Evolutionary conservation across 805 yeast genomes (phyloP), one percentile per base, ranked within the genome.

Genomic region (Saccharomycopsis capsularis): DNA sequence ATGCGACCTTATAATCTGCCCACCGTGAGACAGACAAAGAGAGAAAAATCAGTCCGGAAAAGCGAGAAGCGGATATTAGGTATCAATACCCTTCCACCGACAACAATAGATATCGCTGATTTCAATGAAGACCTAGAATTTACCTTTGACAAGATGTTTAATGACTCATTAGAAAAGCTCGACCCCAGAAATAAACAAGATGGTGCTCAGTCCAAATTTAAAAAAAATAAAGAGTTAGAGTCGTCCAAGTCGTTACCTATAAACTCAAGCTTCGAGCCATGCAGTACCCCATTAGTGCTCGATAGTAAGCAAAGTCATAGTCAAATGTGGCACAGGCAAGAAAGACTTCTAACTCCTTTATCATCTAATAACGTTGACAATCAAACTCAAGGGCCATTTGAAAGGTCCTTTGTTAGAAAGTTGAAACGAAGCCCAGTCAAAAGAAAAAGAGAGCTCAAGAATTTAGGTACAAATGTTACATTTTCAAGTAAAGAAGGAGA

Each of bases 401-500:
- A n/a, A n/a, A n/a, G n/a, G n/a, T n/a, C n/a, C n/a, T n/a, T n/a
- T n/a, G n/a, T n/a, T n/a, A n/a, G n/a, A n/a, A n/a, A n/a, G n/a
- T n/a, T n/a, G n/a, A n/a, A n/a, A n/a, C n/a, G n/a, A n/a, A n/a
- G n/a, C n/a, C n/a, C n/a, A n/a, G n/a, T n/a, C n/a, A n/a, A n/a
- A 27, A 27, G 32, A 27, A 27, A 7, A 27, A 27, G 13, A 27
- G 32, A 7, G 7, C 32, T 27, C 32, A 27, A 27, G 32, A 27
- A 27, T 27, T 13, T 27, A 27, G 32, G 13, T 27, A 27, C 11
- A 27, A 13, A 27, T 7, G 32, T 27, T 7, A 13, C 7, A 13
- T 41, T 41, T 16, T 25, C 35, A 7, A 29, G 19, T 21, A 41
- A 41, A 41, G 29, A 41, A 15, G 36, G 57, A 2, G 68, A 67